Percentiles rank a stretch among this genome's conserved stretches.
Conservation (phyloP, 2,329 filamentous ascomycete species). For the Talaromyces marneffei region DNA sequence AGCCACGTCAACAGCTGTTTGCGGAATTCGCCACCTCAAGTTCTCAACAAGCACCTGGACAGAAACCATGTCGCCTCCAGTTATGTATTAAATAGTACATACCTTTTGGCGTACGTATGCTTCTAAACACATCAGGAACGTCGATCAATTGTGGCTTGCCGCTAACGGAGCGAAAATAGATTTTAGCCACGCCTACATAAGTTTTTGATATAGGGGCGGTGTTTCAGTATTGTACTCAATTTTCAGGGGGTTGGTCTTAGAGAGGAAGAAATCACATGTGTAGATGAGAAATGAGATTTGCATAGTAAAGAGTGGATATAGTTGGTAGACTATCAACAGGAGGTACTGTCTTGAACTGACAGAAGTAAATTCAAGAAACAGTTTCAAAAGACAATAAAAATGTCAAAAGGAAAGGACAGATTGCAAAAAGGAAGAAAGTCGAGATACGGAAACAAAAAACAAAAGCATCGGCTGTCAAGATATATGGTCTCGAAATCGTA, state of each 20-base stretch:
- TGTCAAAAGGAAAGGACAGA: conserved; percentile 5
- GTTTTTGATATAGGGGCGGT: not conserved
- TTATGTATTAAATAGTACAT: conserved; percentile 7
- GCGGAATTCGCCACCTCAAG: conserved; percentile 1
- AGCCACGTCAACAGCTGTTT: not conserved
- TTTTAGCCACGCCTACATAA: not conserved
- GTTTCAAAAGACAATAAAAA: conserved; percentile 9
- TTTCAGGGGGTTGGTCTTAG: not conserved
- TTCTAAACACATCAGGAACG: not conserved
- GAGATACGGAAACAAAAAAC: not conserved
- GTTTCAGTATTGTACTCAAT: not conserved
- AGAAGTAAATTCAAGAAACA: conserved; percentile 13
- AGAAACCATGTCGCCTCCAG: not conserved
- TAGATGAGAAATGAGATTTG: conserved; percentile 14
- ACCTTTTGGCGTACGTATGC: not conserved
- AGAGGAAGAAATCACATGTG: no score
- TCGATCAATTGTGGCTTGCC: conserved; percentile 12
- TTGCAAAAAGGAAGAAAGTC: not conserved
- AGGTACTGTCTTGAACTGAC: not conserved
- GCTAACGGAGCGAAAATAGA: conserved; percentile 4
- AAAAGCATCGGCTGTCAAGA: not conserved
- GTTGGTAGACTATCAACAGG: conserved; percentile 13
- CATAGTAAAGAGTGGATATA: conserved; percentile 17
- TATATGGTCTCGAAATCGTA: conserved; percentile 5
- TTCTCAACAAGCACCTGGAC: not conserved